A percentile compares a stretch with the other conserved stretches of the same genome.
phyloP scores from a whole-genome alignment of 139 green algal species.

The Protoeuglena noctilucae region DNA sequence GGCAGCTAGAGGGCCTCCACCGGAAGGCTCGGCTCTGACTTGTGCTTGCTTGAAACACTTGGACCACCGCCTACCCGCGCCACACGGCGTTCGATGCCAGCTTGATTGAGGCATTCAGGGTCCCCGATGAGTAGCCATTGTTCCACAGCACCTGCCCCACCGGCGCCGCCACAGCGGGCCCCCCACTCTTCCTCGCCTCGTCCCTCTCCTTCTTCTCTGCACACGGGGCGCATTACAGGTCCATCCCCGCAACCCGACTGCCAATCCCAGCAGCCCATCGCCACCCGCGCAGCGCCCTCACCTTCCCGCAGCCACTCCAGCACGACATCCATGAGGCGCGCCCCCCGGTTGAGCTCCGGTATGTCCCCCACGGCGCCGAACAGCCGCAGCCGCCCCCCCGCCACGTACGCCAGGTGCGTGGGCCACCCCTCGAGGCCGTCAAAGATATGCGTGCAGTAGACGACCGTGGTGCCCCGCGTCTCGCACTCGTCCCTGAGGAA shows the following conservation, averaged over 20 bases:
- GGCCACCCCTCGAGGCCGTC: constrained; percentile 90
- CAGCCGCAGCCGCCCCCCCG: constrained; percentile 36
- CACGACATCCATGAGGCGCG: constrained; percentile 38
- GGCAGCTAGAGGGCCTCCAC: too few relatives aligned
- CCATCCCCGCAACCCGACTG: too few relatives aligned
- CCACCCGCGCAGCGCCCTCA: too few relatives aligned
- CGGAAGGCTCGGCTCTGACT: too few relatives aligned
- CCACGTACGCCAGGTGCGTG: constrained; percentile 78
- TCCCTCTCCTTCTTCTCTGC: not conserved
- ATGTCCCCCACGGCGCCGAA: constrained; percentile 14
- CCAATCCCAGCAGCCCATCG: too few relatives aligned
- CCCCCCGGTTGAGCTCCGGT: constrained; percentile 33
- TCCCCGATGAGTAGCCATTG: not conserved
- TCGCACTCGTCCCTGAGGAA: constrained; percentile 68
- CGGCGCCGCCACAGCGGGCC: too few relatives aligned
- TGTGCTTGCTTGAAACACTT: too few relatives aligned
- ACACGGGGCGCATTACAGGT: too few relatives aligned
- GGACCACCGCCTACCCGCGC: too few relatives aligned
- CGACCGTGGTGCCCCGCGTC: constrained; percentile 41
- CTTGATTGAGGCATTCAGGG: not conserved
- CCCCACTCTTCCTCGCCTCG: not conserved
- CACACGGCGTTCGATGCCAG: not conserved
- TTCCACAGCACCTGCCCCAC: not conserved
- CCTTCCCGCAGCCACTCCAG: constrained; percentile 10
- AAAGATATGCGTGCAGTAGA: constrained; percentile 99